Evolutionary conservation across 768 basidiomycete genomes (phyloP).

Genomic region (Thelephora aurantiotincta): DNA sequence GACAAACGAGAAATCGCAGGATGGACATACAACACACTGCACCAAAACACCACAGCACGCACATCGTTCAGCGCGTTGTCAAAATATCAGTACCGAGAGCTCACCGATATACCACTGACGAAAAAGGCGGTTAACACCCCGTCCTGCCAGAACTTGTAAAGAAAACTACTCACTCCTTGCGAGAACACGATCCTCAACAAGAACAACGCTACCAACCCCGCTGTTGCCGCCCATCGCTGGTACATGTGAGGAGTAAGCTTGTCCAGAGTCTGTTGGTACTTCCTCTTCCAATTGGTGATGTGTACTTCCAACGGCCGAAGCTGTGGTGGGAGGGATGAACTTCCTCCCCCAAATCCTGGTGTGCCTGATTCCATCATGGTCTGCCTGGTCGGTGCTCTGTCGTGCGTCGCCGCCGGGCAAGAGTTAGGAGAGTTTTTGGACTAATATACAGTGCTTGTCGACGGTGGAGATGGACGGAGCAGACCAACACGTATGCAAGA

Average conservation of each 20-base stretch:
- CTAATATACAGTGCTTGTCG: too few relatives aligned
- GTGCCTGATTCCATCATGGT: not conserved
- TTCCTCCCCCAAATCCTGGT: not conserved
- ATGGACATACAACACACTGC: not conserved
- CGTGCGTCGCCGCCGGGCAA: too few relatives aligned
- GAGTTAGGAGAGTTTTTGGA: too few relatives aligned
- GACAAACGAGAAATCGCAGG: not conserved
- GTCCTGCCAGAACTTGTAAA: slow-evolving; percentile 3
- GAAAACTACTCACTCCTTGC: slow-evolving; percentile 61
- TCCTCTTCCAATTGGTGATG: slow-evolving; percentile 45
- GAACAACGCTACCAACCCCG: slow-evolving; percentile 60
- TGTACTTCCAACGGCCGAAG: slow-evolving; percentile 16
- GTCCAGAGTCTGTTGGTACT: slow-evolving; percentile 85
- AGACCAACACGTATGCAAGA: too few relatives aligned
- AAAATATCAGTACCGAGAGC: slow-evolving; percentile 18
- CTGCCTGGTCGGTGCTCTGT: too few relatives aligned
- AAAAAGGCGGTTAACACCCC: not conserved
- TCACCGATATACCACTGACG: slow-evolving; percentile 83
- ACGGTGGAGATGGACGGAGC: too few relatives aligned
- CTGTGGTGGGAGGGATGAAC: slow-evolving; percentile 6
- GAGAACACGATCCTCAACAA: slow-evolving; percentile 73
- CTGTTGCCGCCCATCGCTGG: slow-evolving; percentile 80
- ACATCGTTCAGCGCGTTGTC: not conserved
- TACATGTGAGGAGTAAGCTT: slow-evolving; percentile 80
- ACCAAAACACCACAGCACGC: not conserved